phyloP scores from a whole-genome alignment of 768 basidiomycete genomes.

The Russula olivacea region DNA sequence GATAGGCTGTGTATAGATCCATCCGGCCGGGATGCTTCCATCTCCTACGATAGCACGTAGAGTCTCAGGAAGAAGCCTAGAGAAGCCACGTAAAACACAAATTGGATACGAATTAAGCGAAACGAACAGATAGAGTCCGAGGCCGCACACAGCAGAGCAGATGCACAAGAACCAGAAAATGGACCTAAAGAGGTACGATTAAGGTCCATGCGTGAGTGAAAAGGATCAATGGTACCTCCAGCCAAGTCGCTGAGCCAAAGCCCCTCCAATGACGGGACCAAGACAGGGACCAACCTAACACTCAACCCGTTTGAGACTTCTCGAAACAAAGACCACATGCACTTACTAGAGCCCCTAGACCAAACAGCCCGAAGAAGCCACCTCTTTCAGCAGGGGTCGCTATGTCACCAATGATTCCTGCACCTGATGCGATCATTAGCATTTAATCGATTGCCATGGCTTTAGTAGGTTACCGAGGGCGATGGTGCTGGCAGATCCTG shows the following conservation, averaged over 20 bases:
- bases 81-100: conserved; percentile 3
- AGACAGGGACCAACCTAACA: conserved; percentile 33
- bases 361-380: conserved; percentile 64
- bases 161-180: conserved; percentile 43
- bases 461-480: conserved; percentile 47
- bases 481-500: conserved; percentile 73
- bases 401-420: conserved; percentile 77
- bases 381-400: conserved; percentile 67
- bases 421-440: conserved; percentile 36
- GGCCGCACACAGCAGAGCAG: conserved; percentile 31
- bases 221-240: conserved; percentile 29
- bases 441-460: not conserved
- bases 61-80: conserved; percentile 44
- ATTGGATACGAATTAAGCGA: not conserved
- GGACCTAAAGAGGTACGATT: conserved; percentile 28
- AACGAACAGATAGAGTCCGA: conserved; percentile 35
- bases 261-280: conserved; percentile 49
- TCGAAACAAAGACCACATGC: not conserved
- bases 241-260: conserved; percentile 28
- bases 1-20: conserved; percentile 32
- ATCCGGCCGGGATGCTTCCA: conserved; percentile 35
- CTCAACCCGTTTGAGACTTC: not conserved
- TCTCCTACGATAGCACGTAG: conserved; percentile 41
- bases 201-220: not conserved
- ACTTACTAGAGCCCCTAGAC: conserved; percentile 57